Conservation (phyloP, 371 early-diverging fungal species). For the Parasitella parasitica region DNA sequence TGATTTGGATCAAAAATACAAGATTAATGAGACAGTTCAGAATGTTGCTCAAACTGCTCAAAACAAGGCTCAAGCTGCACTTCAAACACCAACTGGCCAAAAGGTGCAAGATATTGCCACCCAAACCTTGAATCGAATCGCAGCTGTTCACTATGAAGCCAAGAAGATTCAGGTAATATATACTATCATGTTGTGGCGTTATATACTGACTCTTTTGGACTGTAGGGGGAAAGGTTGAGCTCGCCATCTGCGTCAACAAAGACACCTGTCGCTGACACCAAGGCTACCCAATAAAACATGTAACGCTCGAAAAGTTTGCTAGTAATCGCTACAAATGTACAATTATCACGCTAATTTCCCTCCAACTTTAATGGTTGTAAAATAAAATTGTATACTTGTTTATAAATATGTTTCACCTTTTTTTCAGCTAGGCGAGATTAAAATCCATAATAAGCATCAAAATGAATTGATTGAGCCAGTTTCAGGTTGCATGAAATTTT, state of each 20-base stretch:
- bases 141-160: conserved; percentile 64
- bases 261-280: background rate
- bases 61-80: conserved; percentile 46
- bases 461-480: too few species aligned
- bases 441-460: too few species aligned
- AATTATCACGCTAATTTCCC: too few species aligned
- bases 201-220: background rate
- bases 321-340: too few species aligned
- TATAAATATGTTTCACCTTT: too few species aligned
- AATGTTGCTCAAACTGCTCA: conserved; percentile 49
- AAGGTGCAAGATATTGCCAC: conserved; percentile 51
- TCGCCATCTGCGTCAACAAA: background rate
- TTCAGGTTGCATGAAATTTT: too few species aligned
- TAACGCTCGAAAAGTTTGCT: too few species aligned
- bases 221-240: conserved; percentile 14
- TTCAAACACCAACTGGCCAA: conserved; percentile 63
- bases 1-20: conserved; percentile 57
- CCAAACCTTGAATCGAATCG: conserved; percentile 55
- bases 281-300: conserved; percentile 2
- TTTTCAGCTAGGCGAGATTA: too few species aligned
- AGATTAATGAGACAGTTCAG: conserved; percentile 59
- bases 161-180: conserved; percentile 44
- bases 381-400: too few species aligned
- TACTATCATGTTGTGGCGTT: background rate
- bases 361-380: too few species aligned